phyloP scores from a whole-genome alignment of 306 rosid species.

The Leucaena leucocephala region DNA sequence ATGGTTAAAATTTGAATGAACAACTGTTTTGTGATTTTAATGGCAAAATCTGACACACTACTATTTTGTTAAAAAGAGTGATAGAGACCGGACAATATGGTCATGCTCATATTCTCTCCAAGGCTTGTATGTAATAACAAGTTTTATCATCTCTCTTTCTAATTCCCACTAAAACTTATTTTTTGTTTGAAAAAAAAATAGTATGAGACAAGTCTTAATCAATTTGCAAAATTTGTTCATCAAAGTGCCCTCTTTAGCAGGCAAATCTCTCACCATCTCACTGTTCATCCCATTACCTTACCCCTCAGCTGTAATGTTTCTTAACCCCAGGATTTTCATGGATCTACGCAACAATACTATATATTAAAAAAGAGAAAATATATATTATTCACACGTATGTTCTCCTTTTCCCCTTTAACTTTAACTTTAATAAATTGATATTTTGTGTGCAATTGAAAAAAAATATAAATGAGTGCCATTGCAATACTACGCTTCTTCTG shows the following conservation, averaged over 20 bases:
- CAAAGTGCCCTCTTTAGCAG: slow-evolving; percentile 22
- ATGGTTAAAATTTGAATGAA: no score
- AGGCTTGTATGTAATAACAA: not conserved
- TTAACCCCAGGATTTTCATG: not conserved
- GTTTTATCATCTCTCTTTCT: not conserved
- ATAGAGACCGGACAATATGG: slow-evolving; percentile 8
- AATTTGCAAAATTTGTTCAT: slow-evolving; percentile 33
- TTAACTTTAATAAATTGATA: not conserved
- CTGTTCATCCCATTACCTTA: not conserved
- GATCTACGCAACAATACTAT: not conserved
- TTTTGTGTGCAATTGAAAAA: not conserved
- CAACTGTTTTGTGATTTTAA: no score
- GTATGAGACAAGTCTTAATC: slow-evolving; percentile 40
- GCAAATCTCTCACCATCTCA: not conserved
- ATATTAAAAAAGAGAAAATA: not conserved
- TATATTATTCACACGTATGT: not conserved
- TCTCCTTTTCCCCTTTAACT: not conserved
- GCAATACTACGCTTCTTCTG: not conserved
- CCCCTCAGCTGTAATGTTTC: not conserved
- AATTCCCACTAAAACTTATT: not conserved
- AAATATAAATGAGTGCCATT: not conserved
- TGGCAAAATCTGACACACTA: slow-evolving; percentile 49
- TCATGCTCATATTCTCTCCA: not conserved
- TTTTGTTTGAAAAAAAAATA: not conserved
- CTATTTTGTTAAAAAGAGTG: slow-evolving; percentile 42